These are phyloP conservation scores for Globisporangium irregulare DNA, from an alignment of 352 stramenopile genomes.

Conservation along the genomic window DNA sequence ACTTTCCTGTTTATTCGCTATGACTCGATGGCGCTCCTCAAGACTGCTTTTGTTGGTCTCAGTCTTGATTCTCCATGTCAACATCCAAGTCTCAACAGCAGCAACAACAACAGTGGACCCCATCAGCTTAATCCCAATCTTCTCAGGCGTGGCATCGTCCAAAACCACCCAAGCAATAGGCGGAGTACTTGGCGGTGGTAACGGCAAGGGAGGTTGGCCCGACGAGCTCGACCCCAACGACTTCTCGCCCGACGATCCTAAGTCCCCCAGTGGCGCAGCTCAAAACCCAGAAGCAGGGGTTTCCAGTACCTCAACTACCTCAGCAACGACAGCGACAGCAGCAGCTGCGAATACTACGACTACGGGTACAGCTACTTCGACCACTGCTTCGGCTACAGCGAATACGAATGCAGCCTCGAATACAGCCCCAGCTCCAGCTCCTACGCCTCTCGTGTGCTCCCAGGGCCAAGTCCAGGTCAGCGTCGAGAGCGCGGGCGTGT, in stretches of 20 bases:
- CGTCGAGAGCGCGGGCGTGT: slow-evolving; percentile 16
- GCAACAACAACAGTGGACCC: background rate
- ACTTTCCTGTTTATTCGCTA: slow-evolving; percentile 3
- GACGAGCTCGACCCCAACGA: slow-evolving; percentile 1
- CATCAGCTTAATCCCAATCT: slow-evolving; percentile 2
- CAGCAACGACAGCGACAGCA: background rate
- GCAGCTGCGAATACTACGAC: background rate
- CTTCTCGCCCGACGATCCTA: slow-evolving; percentile 7
- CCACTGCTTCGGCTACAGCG: background rate
- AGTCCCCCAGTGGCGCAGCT: background rate
- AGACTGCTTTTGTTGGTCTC: slow-evolving; percentile 1
- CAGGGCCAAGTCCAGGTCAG: slow-evolving; percentile 4
- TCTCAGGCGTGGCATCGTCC: background rate
- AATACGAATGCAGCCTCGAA: background rate
- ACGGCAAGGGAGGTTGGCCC: background rate
- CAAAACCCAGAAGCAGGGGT: background rate
- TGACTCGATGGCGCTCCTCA: slow-evolving; percentile 1
- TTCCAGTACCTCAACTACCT: background rate
- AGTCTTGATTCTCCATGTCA: background rate
- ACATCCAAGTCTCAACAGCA: background rate
- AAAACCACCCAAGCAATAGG: background rate
- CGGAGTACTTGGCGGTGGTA: background rate
- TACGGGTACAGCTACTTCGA: background rate
- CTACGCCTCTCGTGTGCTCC: background rate
- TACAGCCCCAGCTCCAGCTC: background rate